Evolutionary conservation across 306 rosid genomes (phyloP).

Genomic region (Corylus avellana): DNA sequence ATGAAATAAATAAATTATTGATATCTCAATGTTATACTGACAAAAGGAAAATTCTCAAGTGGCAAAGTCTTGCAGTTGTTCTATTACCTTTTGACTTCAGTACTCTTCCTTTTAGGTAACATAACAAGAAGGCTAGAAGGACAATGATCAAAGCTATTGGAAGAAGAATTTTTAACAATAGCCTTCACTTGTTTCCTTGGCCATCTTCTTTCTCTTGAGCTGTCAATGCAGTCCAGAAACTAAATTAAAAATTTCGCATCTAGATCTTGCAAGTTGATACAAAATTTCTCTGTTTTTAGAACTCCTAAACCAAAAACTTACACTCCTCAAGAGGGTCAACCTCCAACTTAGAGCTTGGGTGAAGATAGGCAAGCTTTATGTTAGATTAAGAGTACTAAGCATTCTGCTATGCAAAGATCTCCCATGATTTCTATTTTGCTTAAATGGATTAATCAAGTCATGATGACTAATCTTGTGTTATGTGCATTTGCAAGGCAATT

Average conservation of each 20-base stretch:
- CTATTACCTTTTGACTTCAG: constrained; percentile 28
- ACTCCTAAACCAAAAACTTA: too few species aligned
- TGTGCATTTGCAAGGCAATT: too few species aligned
- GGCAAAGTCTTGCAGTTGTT: neutral
- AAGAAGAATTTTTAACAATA: constrained; percentile 17
- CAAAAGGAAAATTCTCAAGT: neutral
- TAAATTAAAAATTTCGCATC: neutral
- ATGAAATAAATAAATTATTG: neutral
- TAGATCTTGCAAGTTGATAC: neutral
- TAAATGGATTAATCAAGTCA: too few species aligned
- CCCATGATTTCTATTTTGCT: neutral
- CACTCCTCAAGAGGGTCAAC: neutral
- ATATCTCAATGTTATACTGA: neutral
- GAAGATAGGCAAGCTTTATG: neutral
- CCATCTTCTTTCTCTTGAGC: constrained; percentile 26
- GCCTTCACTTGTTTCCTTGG: constrained; percentile 6
- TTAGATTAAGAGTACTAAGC: neutral
- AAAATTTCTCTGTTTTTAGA: neutral
- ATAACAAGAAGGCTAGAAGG: constrained; percentile 11
- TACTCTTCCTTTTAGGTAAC: constrained; percentile 5
- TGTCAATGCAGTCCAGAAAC: constrained; percentile 10
- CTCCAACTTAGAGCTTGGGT: neutral
- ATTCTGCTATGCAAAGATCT: neutral
- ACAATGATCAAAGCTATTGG: constrained; percentile 21
- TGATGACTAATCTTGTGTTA: too few species aligned